Conservation (phyloP, 306 rosid genomes). For the Trifolium fragiferum region DNA sequence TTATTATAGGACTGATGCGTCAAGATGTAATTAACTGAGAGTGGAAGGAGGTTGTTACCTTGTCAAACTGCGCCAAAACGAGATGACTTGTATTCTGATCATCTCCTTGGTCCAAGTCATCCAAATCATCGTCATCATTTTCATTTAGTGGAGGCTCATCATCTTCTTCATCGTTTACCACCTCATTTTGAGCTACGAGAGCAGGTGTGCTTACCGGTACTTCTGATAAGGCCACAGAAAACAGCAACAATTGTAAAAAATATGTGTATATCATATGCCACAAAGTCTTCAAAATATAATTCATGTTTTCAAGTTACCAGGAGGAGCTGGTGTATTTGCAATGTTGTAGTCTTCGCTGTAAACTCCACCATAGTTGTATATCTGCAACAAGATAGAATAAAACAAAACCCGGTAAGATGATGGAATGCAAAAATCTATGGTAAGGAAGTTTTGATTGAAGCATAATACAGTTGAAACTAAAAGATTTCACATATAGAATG, state of each 20-base stretch:
- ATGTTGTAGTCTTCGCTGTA: constrained; percentile 90
- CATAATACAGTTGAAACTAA: constrained; percentile 15
- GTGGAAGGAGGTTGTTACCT: constrained; percentile 55
- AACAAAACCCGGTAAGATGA: constrained; percentile 34
- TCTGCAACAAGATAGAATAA: constrained; percentile 50
- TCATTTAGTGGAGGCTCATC: constrained; percentile 94
- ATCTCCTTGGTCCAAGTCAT: constrained; percentile 89
- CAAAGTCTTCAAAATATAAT: constrained; percentile 37
- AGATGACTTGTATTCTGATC: constrained; percentile 83
- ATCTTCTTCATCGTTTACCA: constrained; percentile 73
- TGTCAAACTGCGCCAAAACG: constrained; percentile 98
- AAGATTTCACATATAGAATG: not conserved
- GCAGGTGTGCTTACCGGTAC: constrained; percentile 85
- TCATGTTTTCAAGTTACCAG: constrained; percentile 55
- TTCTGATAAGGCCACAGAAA: constrained; percentile 52
- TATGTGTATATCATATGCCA: not conserved
- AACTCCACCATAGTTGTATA: constrained; percentile 82
- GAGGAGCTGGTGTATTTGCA: constrained; percentile 95
- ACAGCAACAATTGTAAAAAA: constrained; percentile 20
- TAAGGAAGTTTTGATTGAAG: constrained; percentile 30
- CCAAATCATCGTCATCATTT: constrained; percentile 94
- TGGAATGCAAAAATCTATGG: constrained; percentile 21
- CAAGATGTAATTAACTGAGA: constrained; percentile 52
- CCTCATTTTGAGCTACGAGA: constrained; percentile 66
- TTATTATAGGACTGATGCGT: constrained; percentile 33